These are phyloP conservation scores for Selaginella tamariscina DNA, from an alignment of 75 land plant genomes.

Conservation along the genomic window DNA sequence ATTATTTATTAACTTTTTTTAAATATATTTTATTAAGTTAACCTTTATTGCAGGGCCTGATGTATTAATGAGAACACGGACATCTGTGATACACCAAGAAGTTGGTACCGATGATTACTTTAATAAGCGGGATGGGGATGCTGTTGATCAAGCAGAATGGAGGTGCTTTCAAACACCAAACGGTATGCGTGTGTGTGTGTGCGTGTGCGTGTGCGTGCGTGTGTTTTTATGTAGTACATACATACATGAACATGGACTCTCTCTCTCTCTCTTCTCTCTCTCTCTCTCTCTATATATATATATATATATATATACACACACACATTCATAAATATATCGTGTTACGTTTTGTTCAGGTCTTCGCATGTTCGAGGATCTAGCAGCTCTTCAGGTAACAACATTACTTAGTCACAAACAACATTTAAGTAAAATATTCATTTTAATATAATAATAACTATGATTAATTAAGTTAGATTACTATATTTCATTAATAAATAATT, in stretches of 20 bases:
- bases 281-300: too few relatives aligned
- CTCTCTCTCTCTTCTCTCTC: too few relatives aligned
- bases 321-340: too few relatives aligned
- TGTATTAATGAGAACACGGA: neutral
- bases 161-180: neutral
- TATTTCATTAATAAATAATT: too few relatives aligned
- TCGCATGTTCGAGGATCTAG: neutral
- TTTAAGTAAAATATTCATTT: too few relatives aligned
- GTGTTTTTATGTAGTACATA: too few relatives aligned
- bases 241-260: too few relatives aligned
- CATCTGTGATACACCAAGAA: neutral
- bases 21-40: neutral
- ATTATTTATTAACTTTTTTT: neutral
- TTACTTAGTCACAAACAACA: too few relatives aligned
- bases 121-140: constrained; percentile 5
- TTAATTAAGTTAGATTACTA: too few relatives aligned
- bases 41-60: neutral
- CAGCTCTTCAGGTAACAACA: neutral
- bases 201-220: neutral
- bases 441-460: too few relatives aligned
- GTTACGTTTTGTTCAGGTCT: neutral
- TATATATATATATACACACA: too few relatives aligned
- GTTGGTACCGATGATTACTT: neutral
- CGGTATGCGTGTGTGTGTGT: neutral
- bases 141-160: constrained; percentile 10